Evolutionary conservation across 2,329 filamentous ascomycete species (phyloP).

Genomic region (Scopulariopsis brevicaulis): DNA sequence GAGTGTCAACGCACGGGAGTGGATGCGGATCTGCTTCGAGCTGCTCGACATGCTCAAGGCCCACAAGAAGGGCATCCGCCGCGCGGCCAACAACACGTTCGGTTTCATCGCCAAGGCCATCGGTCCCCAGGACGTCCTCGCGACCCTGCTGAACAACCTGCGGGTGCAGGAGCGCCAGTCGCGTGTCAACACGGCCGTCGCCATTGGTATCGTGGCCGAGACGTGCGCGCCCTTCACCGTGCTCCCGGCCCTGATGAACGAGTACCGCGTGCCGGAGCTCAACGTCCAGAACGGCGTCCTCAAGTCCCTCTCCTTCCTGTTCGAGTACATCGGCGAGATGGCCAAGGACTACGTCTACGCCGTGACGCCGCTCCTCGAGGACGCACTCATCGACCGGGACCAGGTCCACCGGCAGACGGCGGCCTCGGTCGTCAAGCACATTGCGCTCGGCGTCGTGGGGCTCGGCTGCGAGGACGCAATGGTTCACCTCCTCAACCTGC

Average conservation of each 20-base stretch:
- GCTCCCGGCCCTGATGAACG: conserved; percentile 97
- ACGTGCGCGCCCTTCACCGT: conserved; percentile 98
- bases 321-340: conserved; percentile 99
- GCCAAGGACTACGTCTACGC: conserved; percentile 99
- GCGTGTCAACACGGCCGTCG: conserved; percentile 95
- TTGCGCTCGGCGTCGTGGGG: conserved; percentile 93
- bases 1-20: conserved; percentile 91
- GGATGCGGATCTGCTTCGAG: conserved; percentile 99
- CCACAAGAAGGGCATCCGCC: conserved; percentile 97
- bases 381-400: conserved; percentile 93
- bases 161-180: conserved; percentile 96
- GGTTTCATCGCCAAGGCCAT: conserved; percentile 99
- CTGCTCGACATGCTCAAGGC: conserved; percentile 98
- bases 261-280: conserved; percentile 94
- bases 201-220: conserved; percentile 96
- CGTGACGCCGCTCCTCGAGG: conserved; percentile 88
- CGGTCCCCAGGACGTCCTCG: conserved; percentile 91
- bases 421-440: conserved; percentile 93
- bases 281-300: conserved; percentile 98
- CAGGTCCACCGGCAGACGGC: conserved; percentile 97
- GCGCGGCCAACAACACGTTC: conserved; percentile 98
- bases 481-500: conserved; percentile 90
- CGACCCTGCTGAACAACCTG: conserved; percentile 91
- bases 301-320: conserved; percentile 92
- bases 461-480: conserved; percentile 97